These are phyloP conservation scores for Lactifluus subvellereus DNA, from an alignment of 768 basidiomycete genomes.

Conservation along the genomic window DNA sequence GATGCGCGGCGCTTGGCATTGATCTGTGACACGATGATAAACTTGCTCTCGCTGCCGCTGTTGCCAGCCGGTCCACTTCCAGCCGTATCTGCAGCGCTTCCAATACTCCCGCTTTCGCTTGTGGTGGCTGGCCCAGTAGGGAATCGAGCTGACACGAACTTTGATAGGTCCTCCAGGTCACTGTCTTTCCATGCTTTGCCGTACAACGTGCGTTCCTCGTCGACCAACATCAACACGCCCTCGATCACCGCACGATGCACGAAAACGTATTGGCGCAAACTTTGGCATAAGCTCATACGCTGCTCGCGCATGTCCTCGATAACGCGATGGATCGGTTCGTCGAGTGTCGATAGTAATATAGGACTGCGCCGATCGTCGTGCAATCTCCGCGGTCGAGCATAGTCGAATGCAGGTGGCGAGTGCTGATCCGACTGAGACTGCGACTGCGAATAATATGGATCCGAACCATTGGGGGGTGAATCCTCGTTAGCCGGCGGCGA, in stretches of 20 bases:
- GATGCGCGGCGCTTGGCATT: conserved; percentile 63
- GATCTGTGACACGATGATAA: conserved; percentile 27
- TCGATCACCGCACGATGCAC: conserved; percentile 83
- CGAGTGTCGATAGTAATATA: conserved; percentile 52
- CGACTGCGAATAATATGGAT: conserved; percentile 15
- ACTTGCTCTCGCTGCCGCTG: conserved; percentile 8
- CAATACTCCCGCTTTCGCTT: conserved; percentile 14
- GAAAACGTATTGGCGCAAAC: conserved; percentile 90
- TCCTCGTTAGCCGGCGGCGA: conserved; percentile 15
- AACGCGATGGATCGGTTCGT: conserved; percentile 74
- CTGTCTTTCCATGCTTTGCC: conserved; percentile 25
- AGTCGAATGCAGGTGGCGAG: conserved; percentile 39
- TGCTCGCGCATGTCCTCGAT: conserved; percentile 94
- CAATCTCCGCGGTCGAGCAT: conserved; percentile 56
- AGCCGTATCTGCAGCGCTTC: background rate
- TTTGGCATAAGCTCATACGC: conserved; percentile 95
- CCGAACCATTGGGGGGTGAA: conserved; percentile 13
- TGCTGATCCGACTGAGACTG: conserved; percentile 16
- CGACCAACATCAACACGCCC: conserved; percentile 69
- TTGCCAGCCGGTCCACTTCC: background rate
- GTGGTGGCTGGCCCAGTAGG: background rate
- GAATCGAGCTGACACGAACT: conserved; percentile 23
- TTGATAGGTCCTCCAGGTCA: conserved; percentile 22
- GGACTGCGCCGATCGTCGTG: conserved; percentile 48
- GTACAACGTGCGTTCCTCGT: conserved; percentile 54